Base-by-base conservation (phyloP, 176 grass and related monocot genomes). In the Triticum urartu region DNA sequence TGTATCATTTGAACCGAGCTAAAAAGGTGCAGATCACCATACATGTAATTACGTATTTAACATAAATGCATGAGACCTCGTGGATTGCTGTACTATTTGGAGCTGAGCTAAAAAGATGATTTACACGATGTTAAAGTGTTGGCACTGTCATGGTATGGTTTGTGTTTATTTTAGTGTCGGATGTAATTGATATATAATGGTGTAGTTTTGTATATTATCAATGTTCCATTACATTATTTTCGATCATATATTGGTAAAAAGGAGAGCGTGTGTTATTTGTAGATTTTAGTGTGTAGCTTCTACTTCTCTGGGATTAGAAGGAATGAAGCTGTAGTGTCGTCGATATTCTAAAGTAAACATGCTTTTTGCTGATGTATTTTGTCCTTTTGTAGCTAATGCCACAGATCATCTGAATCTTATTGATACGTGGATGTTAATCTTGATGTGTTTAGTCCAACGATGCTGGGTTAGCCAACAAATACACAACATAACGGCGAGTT, bases 11-110 rank as follows among this genome's bases (percentile, higher is more conserved):
- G 1, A 72, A 24, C 26, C 9, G 32, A 73, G 72, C 52, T 84
- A 89, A 73, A 73, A 84, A 45, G 33, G 22, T 9, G 26, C 60
- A 73, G 67, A n/a, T 75, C 26, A 75, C 75, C 14, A 64, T 89
- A 36, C 6, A 60, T 30, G 68, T 11, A 26, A 60, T 18, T 18
- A 3, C 24, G 21, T 3, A 22, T 26, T 48, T 14, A 14, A 45
- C 10, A 43, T 43, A 43, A 43, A 10, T 3, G 42, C 42, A 45
- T 45, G 42, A 45, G 3, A 45, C 42, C 42, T 45, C 4, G 25
- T 17, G 52, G 9, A 30, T 14, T 81, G 79, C 40, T 0, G 33
- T 71, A 26, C 30, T 22, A 3, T 38, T 70, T 4, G n/a, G 69
- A 42, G 40, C n/a, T 9, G n/a, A 47, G 71, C 40, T 48, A 24